Evolutionary conservation across 148 eudicot genomes (phyloP).

Genomic region (Rhododendron molle): DNA sequence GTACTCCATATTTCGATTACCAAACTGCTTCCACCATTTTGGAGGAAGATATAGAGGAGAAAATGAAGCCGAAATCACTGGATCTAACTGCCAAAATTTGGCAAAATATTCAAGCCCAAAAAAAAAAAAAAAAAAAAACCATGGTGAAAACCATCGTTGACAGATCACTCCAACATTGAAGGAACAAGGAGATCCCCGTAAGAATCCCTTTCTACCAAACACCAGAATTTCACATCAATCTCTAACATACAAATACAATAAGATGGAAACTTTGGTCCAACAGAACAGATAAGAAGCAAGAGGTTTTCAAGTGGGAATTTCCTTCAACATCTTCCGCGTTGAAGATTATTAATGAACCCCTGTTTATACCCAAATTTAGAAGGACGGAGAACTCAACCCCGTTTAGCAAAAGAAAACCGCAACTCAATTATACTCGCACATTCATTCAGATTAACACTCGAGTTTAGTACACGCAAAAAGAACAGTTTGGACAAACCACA

Average conservation of each 20-base stretch:
- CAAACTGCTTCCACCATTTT: no score
- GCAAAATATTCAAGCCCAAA: no score
- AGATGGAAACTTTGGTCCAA: background rate
- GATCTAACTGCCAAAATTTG: background rate
- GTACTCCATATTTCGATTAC: no score
- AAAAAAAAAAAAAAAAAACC: no score
- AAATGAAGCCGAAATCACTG: background rate
- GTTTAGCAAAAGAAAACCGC: background rate
- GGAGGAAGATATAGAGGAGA: no score
- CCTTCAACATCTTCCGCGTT: background rate
- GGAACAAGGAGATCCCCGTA: no score
- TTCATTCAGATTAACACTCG: background rate
- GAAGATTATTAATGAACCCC: conserved; percentile 5
- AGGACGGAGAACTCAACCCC: background rate
- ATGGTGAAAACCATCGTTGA: no score
- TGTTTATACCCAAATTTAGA: background rate
- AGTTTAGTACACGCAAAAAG: conserved; percentile 9
- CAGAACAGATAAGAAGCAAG: background rate
- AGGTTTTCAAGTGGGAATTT: background rate
- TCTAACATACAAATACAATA: background rate
- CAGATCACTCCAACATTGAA: no score
- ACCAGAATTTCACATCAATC: background rate
- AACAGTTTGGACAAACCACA: background rate
- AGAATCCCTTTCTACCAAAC: background rate
- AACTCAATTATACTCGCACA: conserved; percentile 3